Evolutionary conservation across 495 filamentous ascomycete genomes (phyloP), one percentile per base, ranked within the genome.

Genomic region (Pyrenula massariospora): DNA sequence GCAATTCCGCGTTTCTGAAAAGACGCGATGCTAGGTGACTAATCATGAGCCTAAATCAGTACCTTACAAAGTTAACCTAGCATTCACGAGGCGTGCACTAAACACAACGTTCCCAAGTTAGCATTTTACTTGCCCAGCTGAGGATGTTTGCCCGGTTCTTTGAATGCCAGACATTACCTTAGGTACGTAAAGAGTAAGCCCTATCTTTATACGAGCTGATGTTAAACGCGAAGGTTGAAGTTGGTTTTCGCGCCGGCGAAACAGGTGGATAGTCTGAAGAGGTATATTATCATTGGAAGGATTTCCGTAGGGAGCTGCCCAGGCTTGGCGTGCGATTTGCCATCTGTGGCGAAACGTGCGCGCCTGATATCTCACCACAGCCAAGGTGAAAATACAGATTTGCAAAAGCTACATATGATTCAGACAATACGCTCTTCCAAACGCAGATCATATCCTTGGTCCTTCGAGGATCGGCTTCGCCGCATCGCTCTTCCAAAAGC

Each of bases 401-500:
- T n/a, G n/a, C n/a, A n/a, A n/a, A n/a, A n/a, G n/a, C n/a, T n/a
- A n/a, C n/a, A n/a, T n/a, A n/a, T n/a, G n/a, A n/a, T n/a, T n/a
- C n/a, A n/a, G n/a, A n/a, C n/a, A n/a, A n/a, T n/a, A n/a, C n/a
- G n/a, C n/a, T n/a, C n/a, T n/a, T n/a, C n/a, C n/a, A 21, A 52
- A 52, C n/a, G 22, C 22, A 24, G n/a, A 54, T 62, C 60, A 65
- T 57, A 75, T 67, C 50, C 74, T 58, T 49, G 73, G 70, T 5
- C 76, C 72, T 53, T 86, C 78, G 54, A 88, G 62, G 64, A 91
- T 89, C 2, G 66, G 67, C 73, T 73, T 81, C 0, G 86, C 86
- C 67, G 84, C 83, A 54, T 84, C 83, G 22, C 75, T 82, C 68
- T 68, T 81, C 91, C 91, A 96, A 84, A 88, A 95, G 63, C 87